Conservation (phyloP, 2,329 filamentous ascomycete species). For the Penicillium sclerotiorum region DNA sequence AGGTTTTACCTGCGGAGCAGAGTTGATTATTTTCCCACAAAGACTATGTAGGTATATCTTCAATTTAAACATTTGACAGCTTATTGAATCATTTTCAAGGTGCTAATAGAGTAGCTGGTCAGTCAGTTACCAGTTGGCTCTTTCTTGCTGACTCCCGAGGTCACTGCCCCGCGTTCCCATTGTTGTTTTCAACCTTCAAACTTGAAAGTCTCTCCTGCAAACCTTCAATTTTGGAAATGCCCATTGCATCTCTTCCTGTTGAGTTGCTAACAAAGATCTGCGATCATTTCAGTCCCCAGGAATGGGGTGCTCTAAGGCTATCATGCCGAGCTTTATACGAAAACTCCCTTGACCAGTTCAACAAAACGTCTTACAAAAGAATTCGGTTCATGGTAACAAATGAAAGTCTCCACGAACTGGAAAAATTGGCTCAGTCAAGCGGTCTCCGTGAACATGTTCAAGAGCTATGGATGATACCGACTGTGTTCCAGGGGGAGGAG, state of each 20-base stretch:
- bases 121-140: too few relatives aligned
- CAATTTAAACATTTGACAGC: too few relatives aligned
- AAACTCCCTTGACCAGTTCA: slow-evolving; percentile 12
- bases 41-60: neutral
- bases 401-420: slow-evolving; percentile 14
- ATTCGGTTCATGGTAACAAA: slow-evolving; percentile 18
- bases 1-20: slow-evolving; percentile 8
- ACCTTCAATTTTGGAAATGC: too few relatives aligned
- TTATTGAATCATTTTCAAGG: too few relatives aligned
- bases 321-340: slow-evolving; percentile 16
- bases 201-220: too few relatives aligned
- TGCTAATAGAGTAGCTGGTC: too few relatives aligned
- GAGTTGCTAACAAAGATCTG: neutral
- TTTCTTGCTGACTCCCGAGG: too few relatives aligned
- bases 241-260: too few relatives aligned
- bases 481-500: slow-evolving; percentile 10
- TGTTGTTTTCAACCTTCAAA: too few relatives aligned
- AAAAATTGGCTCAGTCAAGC: slow-evolving; percentile 12
- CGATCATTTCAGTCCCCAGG: slow-evolving; percentile 6
- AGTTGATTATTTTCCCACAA: neutral
- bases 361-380: slow-evolving; percentile 9
- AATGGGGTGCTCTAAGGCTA: slow-evolving; percentile 15
- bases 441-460: slow-evolving; percentile 11
- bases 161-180: too few relatives aligned
- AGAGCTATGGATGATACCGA: slow-evolving; percentile 16